Base-by-base conservation (phyloP, 306 rosid genomes). In the Geum urbanum region DNA sequence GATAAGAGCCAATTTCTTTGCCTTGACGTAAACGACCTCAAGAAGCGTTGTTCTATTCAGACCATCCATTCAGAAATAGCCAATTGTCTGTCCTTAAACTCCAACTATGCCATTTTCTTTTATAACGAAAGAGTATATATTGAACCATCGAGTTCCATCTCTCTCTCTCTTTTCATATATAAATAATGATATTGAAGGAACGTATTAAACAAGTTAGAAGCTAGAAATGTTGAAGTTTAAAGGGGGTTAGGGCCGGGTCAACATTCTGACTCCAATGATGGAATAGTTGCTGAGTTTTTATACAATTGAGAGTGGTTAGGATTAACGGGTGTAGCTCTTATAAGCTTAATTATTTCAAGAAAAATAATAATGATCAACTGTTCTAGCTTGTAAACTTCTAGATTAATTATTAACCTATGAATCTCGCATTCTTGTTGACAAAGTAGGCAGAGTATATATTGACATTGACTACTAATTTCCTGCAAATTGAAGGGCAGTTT, bases 401-500 rank as follows among this genome's bases (percentile, higher is more conserved):
- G 37, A 2, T 32, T 32, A 32, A 32, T 32, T 32, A 32, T 32
- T 32, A 32, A 3, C 4, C 37, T 32, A 32, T 32, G 37, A 32
- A 32, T 32, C 37, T 32, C 37, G 4, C 3, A 2, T 14, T 6
- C 16, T n/a, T 51, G 9, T 51, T 51, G 18, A 9, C 55, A 6
- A 6, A 0, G n/a, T 16, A 16, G 3, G 4, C 4, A 32, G 37
- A 32, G 2, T 32, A 32, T 32, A n/a, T 18, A 48, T 8, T 8
- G 47, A 44, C 49, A 12, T 41, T 55, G 59, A 48, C 67, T 46
- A 47, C 5, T 8, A 50, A 46, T 68, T 69, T 62, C 32, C 11
- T 8, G 15, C 32, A 44, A 76, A 47, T 51, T 2, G 13, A 46
- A 39, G 75, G 79, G 72, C 43, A 77, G 58, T 65, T 55, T 39